Evolutionary conservation across 208 protist genomes (phyloP).

Genomic region (Acanthamoeba triangularis): DNA sequence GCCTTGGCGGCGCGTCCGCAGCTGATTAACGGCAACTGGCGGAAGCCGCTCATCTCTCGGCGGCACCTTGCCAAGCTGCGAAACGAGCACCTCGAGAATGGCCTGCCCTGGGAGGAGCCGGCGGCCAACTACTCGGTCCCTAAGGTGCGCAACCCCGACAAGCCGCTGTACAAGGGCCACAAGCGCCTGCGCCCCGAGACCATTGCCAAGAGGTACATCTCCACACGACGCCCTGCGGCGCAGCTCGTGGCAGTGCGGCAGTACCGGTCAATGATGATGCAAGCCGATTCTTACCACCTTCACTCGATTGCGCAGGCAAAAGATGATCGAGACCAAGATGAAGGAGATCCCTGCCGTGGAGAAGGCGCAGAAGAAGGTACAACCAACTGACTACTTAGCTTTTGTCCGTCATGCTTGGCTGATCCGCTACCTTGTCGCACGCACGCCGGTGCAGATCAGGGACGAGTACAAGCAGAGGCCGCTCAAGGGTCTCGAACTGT

Average conservation of each 20-base stretch:
- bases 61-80: conserved; percentile 63
- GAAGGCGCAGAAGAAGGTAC: conserved; percentile 69
- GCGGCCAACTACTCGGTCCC: conserved; percentile 6
- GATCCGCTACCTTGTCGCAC: not conserved
- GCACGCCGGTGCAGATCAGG: not conserved
- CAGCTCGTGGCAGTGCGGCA: not conserved
- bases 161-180: conserved; percentile 52
- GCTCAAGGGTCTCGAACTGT: conserved; percentile 39
- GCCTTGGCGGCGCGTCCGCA: conserved; percentile 44
- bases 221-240: not conserved
- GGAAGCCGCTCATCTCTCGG: conserved; percentile 64
- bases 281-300: not conserved
- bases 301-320: conserved; percentile 3
- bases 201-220: conserved; percentile 49
- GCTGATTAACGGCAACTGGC: conserved; percentile 53
- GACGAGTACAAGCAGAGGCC: conserved; percentile 60
- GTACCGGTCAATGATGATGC: not conserved
- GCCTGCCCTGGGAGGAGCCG: conserved; percentile 44
- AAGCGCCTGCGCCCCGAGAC: conserved; percentile 60
- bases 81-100: not conserved
- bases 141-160: conserved; percentile 42
- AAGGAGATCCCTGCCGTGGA: conserved; percentile 62
- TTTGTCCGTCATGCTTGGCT: not conserved
- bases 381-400: not conserved
- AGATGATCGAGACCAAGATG: conserved; percentile 75